These are phyloP conservation scores for Vicia villosa DNA, from an alignment of 306 rosid genomes.

Conservation along the genomic window DNA sequence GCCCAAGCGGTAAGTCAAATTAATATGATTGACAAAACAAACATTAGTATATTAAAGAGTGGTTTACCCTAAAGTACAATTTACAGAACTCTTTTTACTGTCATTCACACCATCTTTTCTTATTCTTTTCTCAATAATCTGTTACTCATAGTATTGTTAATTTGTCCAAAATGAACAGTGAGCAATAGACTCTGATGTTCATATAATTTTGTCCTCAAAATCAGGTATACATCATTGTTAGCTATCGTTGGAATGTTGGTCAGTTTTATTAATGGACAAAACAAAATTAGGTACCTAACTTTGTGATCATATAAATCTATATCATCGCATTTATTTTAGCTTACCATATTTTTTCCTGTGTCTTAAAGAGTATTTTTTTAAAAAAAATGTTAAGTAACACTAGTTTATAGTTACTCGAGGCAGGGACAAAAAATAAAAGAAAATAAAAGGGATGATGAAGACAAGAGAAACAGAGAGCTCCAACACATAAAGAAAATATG, in stretches of 20 bases:
- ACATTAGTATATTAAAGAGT: background rate
- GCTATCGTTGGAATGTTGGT: background rate
- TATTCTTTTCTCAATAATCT: too few relatives aligned
- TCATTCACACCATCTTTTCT: too few relatives aligned
- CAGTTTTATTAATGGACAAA: background rate
- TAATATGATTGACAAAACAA: background rate
- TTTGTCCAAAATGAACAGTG: background rate
- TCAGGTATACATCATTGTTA: background rate
- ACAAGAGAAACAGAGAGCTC: too few relatives aligned
- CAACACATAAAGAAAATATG: too few relatives aligned
- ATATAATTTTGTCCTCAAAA: background rate
- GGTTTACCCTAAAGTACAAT: conserved; percentile 16
- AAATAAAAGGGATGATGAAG: too few relatives aligned
- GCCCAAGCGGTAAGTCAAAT: background rate
- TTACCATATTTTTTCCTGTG: too few relatives aligned
- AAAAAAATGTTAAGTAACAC: too few relatives aligned
- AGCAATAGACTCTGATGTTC: background rate
- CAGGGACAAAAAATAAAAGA: too few relatives aligned
- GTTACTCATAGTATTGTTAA: background rate
- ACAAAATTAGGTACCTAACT: background rate
- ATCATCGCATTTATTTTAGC: background rate
- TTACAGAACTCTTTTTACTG: too few relatives aligned
- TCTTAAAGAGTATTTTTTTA: too few relatives aligned
- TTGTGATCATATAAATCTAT: background rate
- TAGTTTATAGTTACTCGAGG: too few relatives aligned